These are phyloP conservation scores for Dalbergia oliveri DNA, from an alignment of 306 rosid genomes.

Conservation along the genomic window DNA sequence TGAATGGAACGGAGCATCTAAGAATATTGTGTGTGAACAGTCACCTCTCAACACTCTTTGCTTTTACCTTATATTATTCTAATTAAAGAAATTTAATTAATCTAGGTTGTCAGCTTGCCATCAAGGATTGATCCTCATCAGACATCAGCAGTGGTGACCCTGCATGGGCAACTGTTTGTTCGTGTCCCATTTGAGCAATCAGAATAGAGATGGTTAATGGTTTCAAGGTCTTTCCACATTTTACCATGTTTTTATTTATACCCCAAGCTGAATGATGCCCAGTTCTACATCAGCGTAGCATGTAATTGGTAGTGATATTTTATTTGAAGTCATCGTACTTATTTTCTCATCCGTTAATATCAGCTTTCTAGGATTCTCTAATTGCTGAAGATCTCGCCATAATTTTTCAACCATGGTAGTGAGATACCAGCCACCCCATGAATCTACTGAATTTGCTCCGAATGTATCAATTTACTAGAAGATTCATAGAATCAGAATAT, in stretches of 20 bases:
- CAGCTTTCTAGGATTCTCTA: constrained; percentile 14
- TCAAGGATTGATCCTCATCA: constrained; percentile 97
- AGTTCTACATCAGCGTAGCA: no score
- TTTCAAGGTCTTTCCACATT: no score
- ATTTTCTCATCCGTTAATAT: background rate
- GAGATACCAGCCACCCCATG: background rate
- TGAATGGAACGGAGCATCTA: no score
- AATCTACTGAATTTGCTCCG: background rate
- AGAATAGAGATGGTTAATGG: constrained; percentile 48
- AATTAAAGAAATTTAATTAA: constrained; percentile 14
- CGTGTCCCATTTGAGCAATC: constrained; percentile 93
- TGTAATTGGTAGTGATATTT: no score
- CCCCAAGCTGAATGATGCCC: no score
- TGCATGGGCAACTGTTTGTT: constrained; percentile 95
- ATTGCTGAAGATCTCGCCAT: background rate
- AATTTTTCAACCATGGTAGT: background rate
- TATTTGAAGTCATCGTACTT: no score
- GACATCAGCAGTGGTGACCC: constrained; percentile 96
- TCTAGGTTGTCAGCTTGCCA: constrained; percentile 85
- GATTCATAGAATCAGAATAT: no score
- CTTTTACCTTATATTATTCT: background rate
- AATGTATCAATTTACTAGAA: background rate
- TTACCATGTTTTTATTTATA: no score
- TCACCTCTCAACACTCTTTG: background rate
- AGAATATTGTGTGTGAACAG: background rate